Conservation (phyloP, 352 stramenopile genomes). For the Pythium pectinolyticum region DNA sequence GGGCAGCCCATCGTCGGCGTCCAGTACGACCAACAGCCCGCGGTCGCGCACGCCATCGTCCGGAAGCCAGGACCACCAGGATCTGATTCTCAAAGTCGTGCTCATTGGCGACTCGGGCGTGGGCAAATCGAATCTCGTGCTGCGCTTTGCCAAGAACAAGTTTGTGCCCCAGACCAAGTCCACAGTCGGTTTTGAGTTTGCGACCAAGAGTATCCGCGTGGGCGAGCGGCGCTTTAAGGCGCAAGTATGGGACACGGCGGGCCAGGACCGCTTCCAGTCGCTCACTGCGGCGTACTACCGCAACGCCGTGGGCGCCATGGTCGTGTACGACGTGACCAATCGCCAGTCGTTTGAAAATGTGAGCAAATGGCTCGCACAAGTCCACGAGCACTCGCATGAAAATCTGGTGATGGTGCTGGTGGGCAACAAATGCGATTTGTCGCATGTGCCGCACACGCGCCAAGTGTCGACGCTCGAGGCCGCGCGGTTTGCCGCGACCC, state of each 20-base stretch:
- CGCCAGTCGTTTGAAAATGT: slow-evolving; percentile 83
- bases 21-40: slow-evolving; percentile 50
- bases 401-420: slow-evolving; percentile 84
- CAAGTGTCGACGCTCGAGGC: slow-evolving; percentile 87
- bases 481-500: slow-evolving; percentile 71
- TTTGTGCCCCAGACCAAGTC: slow-evolving; percentile 74
- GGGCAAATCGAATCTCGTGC: slow-evolving; percentile 86
- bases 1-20: slow-evolving; percentile 33
- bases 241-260: slow-evolving; percentile 89
- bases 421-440: slow-evolving; percentile 88
- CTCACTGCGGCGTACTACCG: slow-evolving; percentile 92
- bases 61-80: slow-evolving; percentile 19
- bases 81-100: slow-evolving; percentile 86
- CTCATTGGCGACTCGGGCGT: slow-evolving; percentile 88
- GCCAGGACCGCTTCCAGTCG: slow-evolving; percentile 90
- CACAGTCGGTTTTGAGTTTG: slow-evolving; percentile 89
- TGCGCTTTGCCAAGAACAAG: slow-evolving; percentile 90
- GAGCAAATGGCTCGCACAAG: slow-evolving; percentile 70
- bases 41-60: slow-evolving; percentile 40
- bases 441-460: slow-evolving; percentile 67
- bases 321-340: slow-evolving; percentile 93
- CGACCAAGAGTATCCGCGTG: slow-evolving; percentile 84
- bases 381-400: slow-evolving; percentile 82
- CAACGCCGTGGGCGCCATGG: slow-evolving; percentile 88
- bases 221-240: slow-evolving; percentile 81